These are phyloP conservation scores for Telfairia occidentalis DNA, from an alignment of 331 rosid genomes.

Conservation along the genomic window DNA sequence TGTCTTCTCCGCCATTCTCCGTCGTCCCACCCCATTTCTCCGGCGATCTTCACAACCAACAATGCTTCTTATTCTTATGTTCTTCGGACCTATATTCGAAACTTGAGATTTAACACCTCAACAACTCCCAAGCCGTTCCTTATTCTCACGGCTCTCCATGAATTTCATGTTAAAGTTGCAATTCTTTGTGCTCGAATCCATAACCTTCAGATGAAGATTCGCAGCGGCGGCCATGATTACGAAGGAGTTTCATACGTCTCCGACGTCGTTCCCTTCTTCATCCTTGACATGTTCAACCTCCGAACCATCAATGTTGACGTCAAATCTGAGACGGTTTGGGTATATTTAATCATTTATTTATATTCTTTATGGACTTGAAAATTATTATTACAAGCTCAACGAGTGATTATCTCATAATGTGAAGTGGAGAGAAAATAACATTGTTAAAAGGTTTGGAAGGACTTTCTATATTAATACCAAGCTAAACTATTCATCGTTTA, in stretches of 20 bases:
- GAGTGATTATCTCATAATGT: too few relatives aligned
- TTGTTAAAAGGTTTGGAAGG: too few relatives aligned
- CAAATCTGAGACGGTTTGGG: constrained; percentile 3
- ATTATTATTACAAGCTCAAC: too few relatives aligned
- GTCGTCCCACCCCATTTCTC: constrained; percentile 1
- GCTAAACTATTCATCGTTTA: too few relatives aligned
- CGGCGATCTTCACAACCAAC: neutral
- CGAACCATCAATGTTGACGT: neutral
- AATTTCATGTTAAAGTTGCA: constrained; percentile 2
- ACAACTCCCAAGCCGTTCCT: constrained; percentile 5
- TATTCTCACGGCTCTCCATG: constrained; percentile 9
- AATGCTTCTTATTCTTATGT: neutral
- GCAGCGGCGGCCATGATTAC: constrained; percentile 15
- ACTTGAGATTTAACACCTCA: constrained; percentile 4
- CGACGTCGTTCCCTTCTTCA: neutral
- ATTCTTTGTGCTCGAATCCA: constrained; percentile 5
- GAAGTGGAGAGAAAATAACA: too few relatives aligned
- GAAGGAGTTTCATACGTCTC: constrained; percentile 11
- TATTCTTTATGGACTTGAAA: too few relatives aligned
- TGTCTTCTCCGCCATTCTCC: constrained; percentile 5
- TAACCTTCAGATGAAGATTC: constrained; percentile 10
- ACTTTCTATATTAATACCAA: too few relatives aligned
- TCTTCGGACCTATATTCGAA: constrained; percentile 7
- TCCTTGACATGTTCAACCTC: constrained; percentile 14
- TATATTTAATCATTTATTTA: neutral